These are phyloP conservation scores for Penicillium olsonii DNA, from an alignment of 2,329 filamentous ascomycete genomes.

Conservation along the genomic window DNA sequence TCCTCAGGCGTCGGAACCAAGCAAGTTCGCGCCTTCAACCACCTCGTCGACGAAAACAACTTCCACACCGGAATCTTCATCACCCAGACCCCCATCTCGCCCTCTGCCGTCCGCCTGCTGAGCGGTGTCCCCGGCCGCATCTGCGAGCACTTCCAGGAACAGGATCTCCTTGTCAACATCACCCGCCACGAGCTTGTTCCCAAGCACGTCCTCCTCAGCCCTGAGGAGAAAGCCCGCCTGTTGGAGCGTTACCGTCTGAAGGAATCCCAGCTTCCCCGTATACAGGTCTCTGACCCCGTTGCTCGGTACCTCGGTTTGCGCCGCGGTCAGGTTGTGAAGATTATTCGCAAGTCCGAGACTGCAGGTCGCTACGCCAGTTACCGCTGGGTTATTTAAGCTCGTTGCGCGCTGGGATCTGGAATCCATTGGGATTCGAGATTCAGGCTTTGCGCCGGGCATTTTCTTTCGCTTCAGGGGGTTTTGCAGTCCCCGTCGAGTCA, in stretches of 20 bases:
- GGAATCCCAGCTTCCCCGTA: slow-evolving; percentile 93
- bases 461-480: background rate
- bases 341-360: slow-evolving; percentile 92
- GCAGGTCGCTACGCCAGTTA: slow-evolving; percentile 97
- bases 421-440: too few relatives aligned
- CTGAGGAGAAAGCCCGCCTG: slow-evolving; percentile 83
- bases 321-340: slow-evolving; percentile 95
- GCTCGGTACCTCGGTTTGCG: slow-evolving; percentile 87
- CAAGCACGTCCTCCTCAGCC: slow-evolving; percentile 84
- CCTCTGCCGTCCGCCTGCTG: slow-evolving; percentile 84
- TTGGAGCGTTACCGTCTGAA: slow-evolving; percentile 90
- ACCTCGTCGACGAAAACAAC: slow-evolving; percentile 75
- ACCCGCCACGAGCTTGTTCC: slow-evolving; percentile 96
- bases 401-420: background rate
- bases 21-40: slow-evolving; percentile 87
- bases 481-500: background rate
- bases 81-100: slow-evolving; percentile 76
- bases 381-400: slow-evolving; percentile 60
- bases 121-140: slow-evolving; percentile 74
- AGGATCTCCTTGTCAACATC: slow-evolving; percentile 96
- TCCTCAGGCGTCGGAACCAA: slow-evolving; percentile 76
- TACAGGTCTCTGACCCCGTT: slow-evolving; percentile 88
- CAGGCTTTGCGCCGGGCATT: background rate
- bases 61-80: slow-evolving; percentile 92
- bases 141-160: slow-evolving; percentile 94